phyloP scores from a whole-genome alignment of 805 yeast genomes.

The Nadsonia fulvescens region DNA sequence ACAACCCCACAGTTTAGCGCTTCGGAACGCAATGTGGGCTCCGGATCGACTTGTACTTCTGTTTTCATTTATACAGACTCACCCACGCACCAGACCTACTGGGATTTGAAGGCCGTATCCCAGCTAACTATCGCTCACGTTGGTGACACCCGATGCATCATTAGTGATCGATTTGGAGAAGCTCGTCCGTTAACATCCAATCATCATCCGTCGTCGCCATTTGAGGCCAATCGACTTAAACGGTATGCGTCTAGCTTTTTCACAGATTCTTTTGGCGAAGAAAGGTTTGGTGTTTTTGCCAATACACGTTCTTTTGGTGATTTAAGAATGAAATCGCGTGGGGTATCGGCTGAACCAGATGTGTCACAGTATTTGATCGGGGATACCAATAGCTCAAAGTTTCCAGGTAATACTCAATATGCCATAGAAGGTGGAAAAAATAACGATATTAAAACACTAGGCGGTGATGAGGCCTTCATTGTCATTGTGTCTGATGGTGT shows the following conservation, averaged over 20 bases:
- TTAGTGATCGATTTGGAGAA: slow-evolving; percentile 66
- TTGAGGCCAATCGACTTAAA: slow-evolving; percentile 56
- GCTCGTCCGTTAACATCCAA: slow-evolving; percentile 63
- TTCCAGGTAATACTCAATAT: too few species aligned
- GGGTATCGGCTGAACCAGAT: slow-evolving; percentile 88
- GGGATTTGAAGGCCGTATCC: slow-evolving; percentile 48
- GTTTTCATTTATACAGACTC: slow-evolving; percentile 28
- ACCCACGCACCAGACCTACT: slow-evolving; percentile 20
- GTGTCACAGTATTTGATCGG: slow-evolving; percentile 54
- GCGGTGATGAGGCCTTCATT: slow-evolving; percentile 80
- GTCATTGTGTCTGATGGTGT: slow-evolving; percentile 78
- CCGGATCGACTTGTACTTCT: slow-evolving; percentile 63
- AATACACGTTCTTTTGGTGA: slow-evolving; percentile 95
- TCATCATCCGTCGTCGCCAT: slow-evolving; percentile 77
- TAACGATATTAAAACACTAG: slow-evolving; percentile 26
- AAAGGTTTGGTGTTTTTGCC: slow-evolving; percentile 64
- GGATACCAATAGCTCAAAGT: too few species aligned
- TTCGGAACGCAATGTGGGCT: too few species aligned
- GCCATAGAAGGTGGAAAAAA: slow-evolving; percentile 8
- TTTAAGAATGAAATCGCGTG: slow-evolving; percentile 56
- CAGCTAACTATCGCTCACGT: slow-evolving; percentile 70
- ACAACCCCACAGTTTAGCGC: slow-evolving; percentile 7
- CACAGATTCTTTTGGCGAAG: slow-evolving; percentile 87
- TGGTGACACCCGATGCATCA: slow-evolving; percentile 77
- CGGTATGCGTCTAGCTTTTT: slow-evolving; percentile 46